Conservation (phyloP, 495 filamentous ascomycete genomes). For the Neurospora sp. region DNA sequence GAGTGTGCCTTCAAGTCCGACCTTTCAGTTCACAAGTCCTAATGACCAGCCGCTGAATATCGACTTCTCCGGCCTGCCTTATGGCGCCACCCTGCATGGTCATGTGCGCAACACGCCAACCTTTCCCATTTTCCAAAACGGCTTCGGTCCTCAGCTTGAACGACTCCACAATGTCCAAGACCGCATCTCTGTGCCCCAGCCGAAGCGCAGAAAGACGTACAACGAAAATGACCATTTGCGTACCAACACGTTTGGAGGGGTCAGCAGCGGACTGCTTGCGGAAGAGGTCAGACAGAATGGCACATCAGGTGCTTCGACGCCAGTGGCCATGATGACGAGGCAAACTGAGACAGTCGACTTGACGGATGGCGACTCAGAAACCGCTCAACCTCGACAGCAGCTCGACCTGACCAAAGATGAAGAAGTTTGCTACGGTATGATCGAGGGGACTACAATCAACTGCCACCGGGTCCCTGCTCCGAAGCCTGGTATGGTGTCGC, state of each 20-base stretch:
- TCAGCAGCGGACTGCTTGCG: constrained; percentile 48
- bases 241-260: constrained; percentile 31
- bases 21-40: constrained; percentile 37
- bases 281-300: constrained; percentile 51
- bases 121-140: constrained; percentile 17
- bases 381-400: constrained; percentile 43
- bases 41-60: constrained; percentile 6
- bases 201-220: constrained; percentile 54
- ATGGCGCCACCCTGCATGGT: not conserved
- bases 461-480: constrained; percentile 56
- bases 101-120: constrained; percentile 4
- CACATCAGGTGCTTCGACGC: constrained; percentile 28
- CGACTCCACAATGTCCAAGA: constrained; percentile 60
- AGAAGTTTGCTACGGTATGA: constrained; percentile 77
- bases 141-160: constrained; percentile 48
- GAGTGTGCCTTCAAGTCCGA: constrained; percentile 2
- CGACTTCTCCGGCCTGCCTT: constrained; percentile 11
- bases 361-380: constrained; percentile 49
- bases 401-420: constrained; percentile 31
- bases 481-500: constrained; percentile 44
- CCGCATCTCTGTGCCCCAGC: constrained; percentile 46
- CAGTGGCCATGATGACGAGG: constrained; percentile 1
- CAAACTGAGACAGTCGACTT: constrained; percentile 49
- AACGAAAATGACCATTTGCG: constrained; percentile 30
- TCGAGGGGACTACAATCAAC: constrained; percentile 59